Percentiles rank a stretch among this genome's conserved stretches.
Evolutionary conservation across 2,329 filamentous ascomycete genomes (phyloP).

Genomic region (Clarireedia hainanense): DNA sequence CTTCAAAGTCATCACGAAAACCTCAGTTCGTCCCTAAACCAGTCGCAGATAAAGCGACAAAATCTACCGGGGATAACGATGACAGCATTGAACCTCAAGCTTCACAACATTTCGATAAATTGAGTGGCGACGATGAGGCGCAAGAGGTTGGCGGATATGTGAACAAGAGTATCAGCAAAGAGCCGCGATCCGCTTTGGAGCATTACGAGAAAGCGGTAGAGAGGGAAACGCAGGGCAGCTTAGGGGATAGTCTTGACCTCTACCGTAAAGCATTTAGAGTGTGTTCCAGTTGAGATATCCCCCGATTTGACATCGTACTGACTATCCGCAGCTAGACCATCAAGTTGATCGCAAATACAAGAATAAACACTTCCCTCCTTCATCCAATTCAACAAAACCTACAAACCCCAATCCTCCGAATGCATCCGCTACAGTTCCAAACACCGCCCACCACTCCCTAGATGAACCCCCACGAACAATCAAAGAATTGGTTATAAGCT

Average conservation of each 20-base stretch:
- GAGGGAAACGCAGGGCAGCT: slow-evolving; percentile 73
- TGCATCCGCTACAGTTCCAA: slow-evolving; percentile 42
- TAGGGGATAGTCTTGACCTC: slow-evolving; percentile 80
- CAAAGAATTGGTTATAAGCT: slow-evolving; percentile 67
- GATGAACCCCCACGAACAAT: slow-evolving; percentile 47
- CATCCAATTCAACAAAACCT: slow-evolving; percentile 40
- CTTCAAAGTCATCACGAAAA: slow-evolving; percentile 16
- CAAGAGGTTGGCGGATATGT: slow-evolving; percentile 6
- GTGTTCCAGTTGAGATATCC: slow-evolving; percentile 22
- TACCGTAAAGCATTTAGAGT: slow-evolving; percentile 90
- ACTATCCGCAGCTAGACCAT: slow-evolving; percentile 60
- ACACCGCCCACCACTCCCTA: slow-evolving; percentile 49
- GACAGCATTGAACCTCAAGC: slow-evolving; percentile 11
- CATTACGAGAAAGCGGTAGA: slow-evolving; percentile 90
- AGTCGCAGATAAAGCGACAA: slow-evolving; percentile 9
- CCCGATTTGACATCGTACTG: neutral
- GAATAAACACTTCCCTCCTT: slow-evolving; percentile 79
- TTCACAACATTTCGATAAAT: slow-evolving; percentile 10
- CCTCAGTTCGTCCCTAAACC: slow-evolving; percentile 15
- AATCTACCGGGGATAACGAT: slow-evolving; percentile 12
- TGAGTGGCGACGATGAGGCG: neutral
- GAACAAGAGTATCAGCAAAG: slow-evolving; percentile 24
- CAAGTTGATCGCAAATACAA: slow-evolving; percentile 80
- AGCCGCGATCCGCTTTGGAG: slow-evolving; percentile 73
- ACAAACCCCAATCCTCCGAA: slow-evolving; percentile 34